A percentile compares a stretch with the other conserved stretches of the same genome.
phyloP scores from a whole-genome alignment of 805 yeast species.

The Cyberlindnera xishuangbannaensis region DNA sequence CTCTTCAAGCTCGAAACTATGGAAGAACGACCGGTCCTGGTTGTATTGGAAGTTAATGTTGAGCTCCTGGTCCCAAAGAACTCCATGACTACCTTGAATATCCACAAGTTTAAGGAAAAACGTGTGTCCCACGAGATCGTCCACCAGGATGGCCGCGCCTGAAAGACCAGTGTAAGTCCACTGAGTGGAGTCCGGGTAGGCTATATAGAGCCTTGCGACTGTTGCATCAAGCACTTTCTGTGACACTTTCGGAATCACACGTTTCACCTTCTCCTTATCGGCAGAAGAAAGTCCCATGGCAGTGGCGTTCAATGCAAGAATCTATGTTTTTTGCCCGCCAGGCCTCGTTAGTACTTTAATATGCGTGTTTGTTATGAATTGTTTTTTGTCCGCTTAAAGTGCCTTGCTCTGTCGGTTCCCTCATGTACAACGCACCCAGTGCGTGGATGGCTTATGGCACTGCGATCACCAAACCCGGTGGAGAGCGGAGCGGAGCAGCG shows the following conservation, averaged over 20 bases:
- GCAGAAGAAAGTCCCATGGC: slow-evolving; percentile 35
- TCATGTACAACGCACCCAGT: too few species aligned
- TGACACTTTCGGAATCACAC: slow-evolving; percentile 82
- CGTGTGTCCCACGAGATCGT: slow-evolving; percentile 91
- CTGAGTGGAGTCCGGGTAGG: slow-evolving; percentile 72
- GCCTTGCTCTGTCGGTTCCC: too few species aligned
- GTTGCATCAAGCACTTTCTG: slow-evolving; percentile 88
- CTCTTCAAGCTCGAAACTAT: slow-evolving; percentile 88
- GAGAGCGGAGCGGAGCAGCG: too few species aligned
- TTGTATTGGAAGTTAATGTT: slow-evolving; percentile 83
- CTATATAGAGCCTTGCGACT: slow-evolving; percentile 82
- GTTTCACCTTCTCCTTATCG: slow-evolving; percentile 85
- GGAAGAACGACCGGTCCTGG: slow-evolving; percentile 94
- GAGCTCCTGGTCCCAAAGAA: slow-evolving; percentile 95
- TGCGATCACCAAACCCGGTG: too few species aligned
- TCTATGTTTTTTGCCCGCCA: too few species aligned
- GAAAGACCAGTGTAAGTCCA: slow-evolving; percentile 88
- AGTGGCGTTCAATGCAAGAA: too few species aligned
- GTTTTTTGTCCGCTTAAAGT: too few species aligned
- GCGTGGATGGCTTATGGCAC: too few species aligned
- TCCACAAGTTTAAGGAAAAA: slow-evolving; percentile 89
- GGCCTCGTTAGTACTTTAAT: too few species aligned
- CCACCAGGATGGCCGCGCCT: slow-evolving; percentile 84
- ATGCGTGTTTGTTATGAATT: too few species aligned
- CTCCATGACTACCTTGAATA: slow-evolving; percentile 75